phyloP scores from a whole-genome alignment of 441 rosid species.

The Corymbia calophylla region DNA sequence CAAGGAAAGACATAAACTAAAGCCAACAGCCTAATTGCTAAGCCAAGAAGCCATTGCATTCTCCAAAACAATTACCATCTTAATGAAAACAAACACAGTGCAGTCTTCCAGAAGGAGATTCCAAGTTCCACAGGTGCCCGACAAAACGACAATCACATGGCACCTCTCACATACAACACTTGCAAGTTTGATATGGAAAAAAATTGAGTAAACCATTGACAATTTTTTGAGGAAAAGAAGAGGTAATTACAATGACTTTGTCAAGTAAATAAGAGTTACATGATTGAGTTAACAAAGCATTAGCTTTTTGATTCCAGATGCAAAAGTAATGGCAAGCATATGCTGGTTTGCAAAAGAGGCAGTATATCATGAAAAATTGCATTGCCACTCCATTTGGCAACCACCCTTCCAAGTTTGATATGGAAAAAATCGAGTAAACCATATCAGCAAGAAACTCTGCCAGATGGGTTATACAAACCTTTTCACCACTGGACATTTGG shows the following conservation, averaged over 20 bases:
- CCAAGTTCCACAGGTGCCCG: not conserved
- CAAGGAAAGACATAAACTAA: not conserved
- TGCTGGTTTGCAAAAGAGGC: not conserved
- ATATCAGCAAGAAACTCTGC: not conserved
- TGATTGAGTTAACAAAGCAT: not conserved
- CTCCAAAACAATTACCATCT: not conserved
- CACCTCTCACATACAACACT: not conserved
- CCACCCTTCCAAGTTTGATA: not conserved
- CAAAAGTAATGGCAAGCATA: not conserved
- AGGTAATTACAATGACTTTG: not conserved
- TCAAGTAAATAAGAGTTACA: not conserved
- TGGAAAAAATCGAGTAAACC: not conserved
- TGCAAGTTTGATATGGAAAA: too few relatives aligned
- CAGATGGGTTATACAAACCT: conserved; percentile 39
- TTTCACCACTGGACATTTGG: conserved; percentile 38
- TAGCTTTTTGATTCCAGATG: not conserved
- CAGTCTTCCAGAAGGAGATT: not conserved
- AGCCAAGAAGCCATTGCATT: not conserved
- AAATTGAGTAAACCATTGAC: too few relatives aligned
- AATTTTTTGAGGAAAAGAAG: not conserved
- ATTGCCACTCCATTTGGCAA: not conserved
- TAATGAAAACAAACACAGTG: not conserved
- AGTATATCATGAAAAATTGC: not conserved
- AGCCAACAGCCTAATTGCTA: not conserved
- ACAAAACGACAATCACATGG: not conserved